These are phyloP conservation scores for Tylopilus rubrobrunneus DNA, from an alignment of 768 basidiomycete genomes.

Conservation along the genomic window DNA sequence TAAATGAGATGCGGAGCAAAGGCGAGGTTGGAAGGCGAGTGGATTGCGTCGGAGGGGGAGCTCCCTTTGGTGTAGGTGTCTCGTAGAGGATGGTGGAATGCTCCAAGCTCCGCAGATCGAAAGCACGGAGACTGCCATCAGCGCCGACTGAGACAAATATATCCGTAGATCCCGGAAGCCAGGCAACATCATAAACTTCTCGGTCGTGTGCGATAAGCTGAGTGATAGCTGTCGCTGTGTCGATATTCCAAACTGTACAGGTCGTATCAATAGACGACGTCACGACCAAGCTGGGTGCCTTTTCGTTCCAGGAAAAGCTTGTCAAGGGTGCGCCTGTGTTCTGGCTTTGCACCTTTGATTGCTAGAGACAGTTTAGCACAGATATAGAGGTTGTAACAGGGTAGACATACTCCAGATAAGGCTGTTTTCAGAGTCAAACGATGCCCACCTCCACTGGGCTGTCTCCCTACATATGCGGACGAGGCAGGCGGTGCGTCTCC, in stretches of 20 bases:
- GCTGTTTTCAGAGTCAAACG: conserved; percentile 71
- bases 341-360: conserved; percentile 88
- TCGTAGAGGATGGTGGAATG: conserved; percentile 99
- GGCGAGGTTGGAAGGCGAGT: conserved; percentile 74
- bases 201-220: conserved; percentile 97
- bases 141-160: conserved; percentile 98
- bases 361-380: conserved; percentile 36
- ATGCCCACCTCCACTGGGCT: conserved; percentile 53
- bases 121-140: conserved; percentile 93
- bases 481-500: conserved; percentile 57
- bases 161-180: conserved; percentile 93
- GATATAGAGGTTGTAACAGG: conserved; percentile 1
- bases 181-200: conserved; percentile 97
- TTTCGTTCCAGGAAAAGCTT: conserved; percentile 97
- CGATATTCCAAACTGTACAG: conserved; percentile 98
- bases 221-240: conserved; percentile 88
- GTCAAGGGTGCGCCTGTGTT: conserved; percentile 87
- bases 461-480: conserved; percentile 69
- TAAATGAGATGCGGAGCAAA: conserved; percentile 84
- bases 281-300: conserved; percentile 85
- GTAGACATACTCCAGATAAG: conserved; percentile 67
- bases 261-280: conserved; percentile 99
- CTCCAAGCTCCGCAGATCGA: conserved; percentile 93
- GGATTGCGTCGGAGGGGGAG: conserved; percentile 55
- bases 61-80: conserved; percentile 75